Conservation (phyloP, 768 basidiomycete species). For the Lyophyllum decastes region DNA sequence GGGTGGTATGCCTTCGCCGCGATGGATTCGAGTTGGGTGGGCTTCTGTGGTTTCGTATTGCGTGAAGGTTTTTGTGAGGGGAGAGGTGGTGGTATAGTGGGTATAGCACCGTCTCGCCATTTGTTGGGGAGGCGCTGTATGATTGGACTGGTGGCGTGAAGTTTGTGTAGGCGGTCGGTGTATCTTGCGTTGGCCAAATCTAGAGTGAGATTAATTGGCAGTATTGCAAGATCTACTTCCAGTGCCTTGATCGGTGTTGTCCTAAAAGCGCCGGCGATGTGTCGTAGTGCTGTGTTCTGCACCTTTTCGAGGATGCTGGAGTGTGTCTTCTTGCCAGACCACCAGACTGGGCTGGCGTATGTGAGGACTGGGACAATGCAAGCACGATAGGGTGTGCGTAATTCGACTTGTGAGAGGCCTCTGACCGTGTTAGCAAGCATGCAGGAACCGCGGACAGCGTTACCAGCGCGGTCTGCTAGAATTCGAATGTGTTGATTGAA, state of each 20-base stretch:
- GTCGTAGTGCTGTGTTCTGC: conserved; percentile 27
- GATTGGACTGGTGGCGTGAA: conserved; percentile 1
- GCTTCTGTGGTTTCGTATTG: background rate
- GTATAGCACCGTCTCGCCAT: conserved; percentile 2
- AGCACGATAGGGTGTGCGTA: too few relatives aligned
- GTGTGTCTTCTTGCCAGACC: conserved; percentile 22
- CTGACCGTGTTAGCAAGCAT: conserved; percentile 37
- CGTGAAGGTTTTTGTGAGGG: conserved; percentile 9
- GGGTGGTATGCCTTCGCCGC: too few relatives aligned
- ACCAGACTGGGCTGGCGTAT: conserved; percentile 35
- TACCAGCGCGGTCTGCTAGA: conserved; percentile 22
- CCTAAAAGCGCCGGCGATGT: conserved; percentile 34
- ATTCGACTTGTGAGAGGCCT: conserved; percentile 30
- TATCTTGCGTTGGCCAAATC: too few relatives aligned
- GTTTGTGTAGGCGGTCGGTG: conserved; percentile 29
- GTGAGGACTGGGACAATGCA: too few relatives aligned
- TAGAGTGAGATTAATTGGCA: too few relatives aligned
- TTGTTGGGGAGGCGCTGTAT: background rate
- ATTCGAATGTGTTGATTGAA: conserved; percentile 33
- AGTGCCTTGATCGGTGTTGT: too few relatives aligned
- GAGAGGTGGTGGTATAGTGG: conserved; percentile 19
- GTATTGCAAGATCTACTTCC: too few relatives aligned
- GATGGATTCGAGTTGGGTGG: conserved; percentile 11
- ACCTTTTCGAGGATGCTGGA: conserved; percentile 22
- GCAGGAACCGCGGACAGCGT: conserved; percentile 21